phyloP scores from a whole-genome alignment of 768 basidiomycete genomes.

The Agrocybe chaxingu region DNA sequence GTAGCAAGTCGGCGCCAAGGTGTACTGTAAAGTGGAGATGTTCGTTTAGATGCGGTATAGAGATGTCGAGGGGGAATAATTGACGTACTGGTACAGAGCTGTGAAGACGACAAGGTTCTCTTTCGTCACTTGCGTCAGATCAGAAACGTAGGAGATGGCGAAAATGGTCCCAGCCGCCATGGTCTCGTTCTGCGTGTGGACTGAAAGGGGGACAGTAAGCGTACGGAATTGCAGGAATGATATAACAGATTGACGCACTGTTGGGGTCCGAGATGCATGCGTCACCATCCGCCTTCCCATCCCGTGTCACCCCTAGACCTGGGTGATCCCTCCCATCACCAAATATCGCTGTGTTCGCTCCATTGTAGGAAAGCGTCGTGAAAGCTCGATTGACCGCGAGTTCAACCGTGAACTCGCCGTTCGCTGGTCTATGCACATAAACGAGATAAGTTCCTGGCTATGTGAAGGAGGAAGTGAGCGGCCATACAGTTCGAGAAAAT shows the following conservation, averaged over 20 bases:
- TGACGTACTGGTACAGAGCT: conserved; percentile 33
- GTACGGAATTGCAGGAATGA: not conserved
- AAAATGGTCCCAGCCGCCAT: conserved; percentile 46
- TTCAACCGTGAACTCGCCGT: conserved; percentile 40
- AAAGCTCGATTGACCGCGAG: conserved; percentile 38
- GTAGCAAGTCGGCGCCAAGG: conserved; percentile 42
- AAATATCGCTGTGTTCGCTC: conserved; percentile 21
- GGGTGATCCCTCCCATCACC: conserved; percentile 35
- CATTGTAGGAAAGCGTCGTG: conserved; percentile 35
- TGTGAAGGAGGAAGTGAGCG: not conserved
- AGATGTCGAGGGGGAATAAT: not conserved
- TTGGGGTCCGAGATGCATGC: conserved; percentile 34
- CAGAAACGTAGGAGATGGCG: conserved; percentile 42
- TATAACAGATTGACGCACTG: conserved; percentile 21
- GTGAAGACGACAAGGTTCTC: conserved; percentile 44
- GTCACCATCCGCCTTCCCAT: conserved; percentile 21
- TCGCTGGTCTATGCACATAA: conserved; percentile 29
- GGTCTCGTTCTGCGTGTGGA: conserved; percentile 42
- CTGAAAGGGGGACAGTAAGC: conserved; percentile 15
- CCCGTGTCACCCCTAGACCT: conserved; percentile 19
- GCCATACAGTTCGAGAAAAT: conserved; percentile 40
- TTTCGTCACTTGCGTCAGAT: conserved; percentile 34
- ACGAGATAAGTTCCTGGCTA: not conserved
- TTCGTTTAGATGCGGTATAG: not conserved
- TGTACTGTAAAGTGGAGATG: conserved; percentile 22